These are phyloP conservation scores for Cornus kousa DNA, from an alignment of 148 eudicot genomes.

Conservation along the genomic window DNA sequence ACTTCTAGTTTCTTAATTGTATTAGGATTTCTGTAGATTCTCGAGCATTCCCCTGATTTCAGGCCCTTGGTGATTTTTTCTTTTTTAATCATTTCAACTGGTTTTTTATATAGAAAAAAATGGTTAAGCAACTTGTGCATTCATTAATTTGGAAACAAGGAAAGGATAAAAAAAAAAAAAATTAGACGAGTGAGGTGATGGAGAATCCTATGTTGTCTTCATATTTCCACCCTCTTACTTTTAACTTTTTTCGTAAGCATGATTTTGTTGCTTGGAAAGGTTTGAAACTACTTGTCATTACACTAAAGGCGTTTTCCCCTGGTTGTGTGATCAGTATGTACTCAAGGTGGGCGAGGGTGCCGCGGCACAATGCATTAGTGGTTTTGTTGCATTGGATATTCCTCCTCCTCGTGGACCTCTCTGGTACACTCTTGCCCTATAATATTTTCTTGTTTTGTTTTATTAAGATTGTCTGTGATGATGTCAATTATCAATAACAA, in stretches of 20 bases:
- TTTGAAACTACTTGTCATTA: not conserved
- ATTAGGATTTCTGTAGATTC: no score
- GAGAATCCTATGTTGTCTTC: no score
- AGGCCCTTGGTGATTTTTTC: no score
- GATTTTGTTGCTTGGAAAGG: not conserved
- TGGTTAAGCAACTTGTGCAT: no score
- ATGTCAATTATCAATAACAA: not conserved
- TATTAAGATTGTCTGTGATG: no score
- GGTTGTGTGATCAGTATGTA: conserved; percentile 55
- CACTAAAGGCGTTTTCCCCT: not conserved
- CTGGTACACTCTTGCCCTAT: conserved; percentile 41
- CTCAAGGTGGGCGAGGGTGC: conserved; percentile 84
- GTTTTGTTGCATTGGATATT: conserved; percentile 74
- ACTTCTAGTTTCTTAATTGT: no score
- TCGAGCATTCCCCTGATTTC: no score
- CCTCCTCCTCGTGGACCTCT: conserved; percentile 96
- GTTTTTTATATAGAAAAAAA: no score
- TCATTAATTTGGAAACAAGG: no score
- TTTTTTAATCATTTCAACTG: no score
- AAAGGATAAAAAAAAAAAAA: no score
- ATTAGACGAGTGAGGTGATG: no score
- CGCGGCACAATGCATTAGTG: conserved; percentile 81
- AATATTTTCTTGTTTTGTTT: not conserved
- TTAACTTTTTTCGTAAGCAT: not conserved
- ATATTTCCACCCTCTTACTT: not conserved